Conservation (phyloP, 108 stramenopile genomes). For the Aurantiochytrium sp. region DNA sequence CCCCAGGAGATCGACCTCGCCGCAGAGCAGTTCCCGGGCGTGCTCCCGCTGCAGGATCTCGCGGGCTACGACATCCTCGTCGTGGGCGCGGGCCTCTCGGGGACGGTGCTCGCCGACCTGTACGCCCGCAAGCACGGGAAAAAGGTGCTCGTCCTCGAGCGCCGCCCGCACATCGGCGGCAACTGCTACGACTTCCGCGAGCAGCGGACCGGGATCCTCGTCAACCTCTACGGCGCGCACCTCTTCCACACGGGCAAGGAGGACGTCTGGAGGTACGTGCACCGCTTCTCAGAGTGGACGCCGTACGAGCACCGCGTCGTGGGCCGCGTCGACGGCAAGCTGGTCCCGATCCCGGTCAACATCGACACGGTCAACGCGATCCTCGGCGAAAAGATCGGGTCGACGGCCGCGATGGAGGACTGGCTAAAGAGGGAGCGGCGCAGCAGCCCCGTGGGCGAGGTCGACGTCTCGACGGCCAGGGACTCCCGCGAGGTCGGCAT, state of each 20-base stretch:
- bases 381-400: slow-evolving; percentile 60
- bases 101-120: slow-evolving; percentile 69
- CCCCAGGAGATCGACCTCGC: neutral
- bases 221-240: slow-evolving; percentile 33
- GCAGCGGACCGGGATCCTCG: neutral
- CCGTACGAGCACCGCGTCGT: slow-evolving; percentile 68
- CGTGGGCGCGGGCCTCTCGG: slow-evolving; percentile 70
- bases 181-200: slow-evolving; percentile 77
- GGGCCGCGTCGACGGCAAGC: slow-evolving; percentile 50
- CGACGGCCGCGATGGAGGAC: slow-evolving; percentile 63
- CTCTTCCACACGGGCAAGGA: slow-evolving; percentile 59
- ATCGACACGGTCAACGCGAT: slow-evolving; percentile 74
- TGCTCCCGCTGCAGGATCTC: neutral
- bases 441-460: neutral
- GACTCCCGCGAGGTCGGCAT: slow-evolving; percentile 74
- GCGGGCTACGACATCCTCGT: slow-evolving; percentile 59
- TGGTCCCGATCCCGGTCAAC: slow-evolving; percentile 74
- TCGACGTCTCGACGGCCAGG: slow-evolving; percentile 28
- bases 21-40: neutral
- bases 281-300: slow-evolving; percentile 64
- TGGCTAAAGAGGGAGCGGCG: slow-evolving; percentile 62
- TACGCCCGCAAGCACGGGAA: slow-evolving; percentile 56
- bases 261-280: slow-evolving; percentile 68
- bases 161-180: slow-evolving; percentile 55
- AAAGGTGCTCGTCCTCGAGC: slow-evolving; percentile 64